Conservation (phyloP, 2,329 filamentous ascomycete genomes). For the Talaromyces verruculosus region DNA sequence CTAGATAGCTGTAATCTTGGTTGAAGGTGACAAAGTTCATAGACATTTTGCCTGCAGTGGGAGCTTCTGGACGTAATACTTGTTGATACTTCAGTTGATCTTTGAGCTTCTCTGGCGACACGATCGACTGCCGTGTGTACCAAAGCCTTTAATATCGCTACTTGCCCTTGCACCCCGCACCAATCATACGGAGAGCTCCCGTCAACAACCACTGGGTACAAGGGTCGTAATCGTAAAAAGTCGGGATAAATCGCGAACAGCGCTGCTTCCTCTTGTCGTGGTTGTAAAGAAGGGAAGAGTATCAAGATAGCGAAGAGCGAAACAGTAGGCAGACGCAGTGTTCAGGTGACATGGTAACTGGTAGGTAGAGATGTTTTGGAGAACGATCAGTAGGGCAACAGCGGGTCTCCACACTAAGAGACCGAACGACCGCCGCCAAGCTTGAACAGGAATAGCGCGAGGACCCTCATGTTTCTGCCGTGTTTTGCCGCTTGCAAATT, state of each 20-base stretch:
- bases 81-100: neutral
- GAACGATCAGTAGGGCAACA: constrained; percentile 1
- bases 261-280: neutral
- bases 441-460: neutral
- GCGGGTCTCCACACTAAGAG: constrained; percentile 8
- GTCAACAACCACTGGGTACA: constrained; percentile 11
- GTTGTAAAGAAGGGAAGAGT: neutral
- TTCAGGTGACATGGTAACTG: constrained; percentile 18
- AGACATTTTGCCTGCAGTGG: constrained; percentile 52
- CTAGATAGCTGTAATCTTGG: constrained; percentile 95
- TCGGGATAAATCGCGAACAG: neutral
- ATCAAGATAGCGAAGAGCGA: neutral
- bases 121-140: neutral
- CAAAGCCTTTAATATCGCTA: constrained; percentile 4
- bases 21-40: constrained; percentile 99
- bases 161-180: constrained; percentile 22
- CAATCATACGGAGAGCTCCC: constrained; percentile 20
- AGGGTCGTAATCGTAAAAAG: neutral
- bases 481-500: neutral
- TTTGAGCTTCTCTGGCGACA: neutral
- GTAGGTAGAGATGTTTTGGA: constrained; percentile 2
- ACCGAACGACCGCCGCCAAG: neutral
- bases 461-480: constrained; percentile 8
- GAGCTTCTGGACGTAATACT: neutral
- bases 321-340: constrained; percentile 12